Evolutionary conservation across 495 filamentous ascomycete species (phyloP).

Genomic region (Sporormia fimetaria): DNA sequence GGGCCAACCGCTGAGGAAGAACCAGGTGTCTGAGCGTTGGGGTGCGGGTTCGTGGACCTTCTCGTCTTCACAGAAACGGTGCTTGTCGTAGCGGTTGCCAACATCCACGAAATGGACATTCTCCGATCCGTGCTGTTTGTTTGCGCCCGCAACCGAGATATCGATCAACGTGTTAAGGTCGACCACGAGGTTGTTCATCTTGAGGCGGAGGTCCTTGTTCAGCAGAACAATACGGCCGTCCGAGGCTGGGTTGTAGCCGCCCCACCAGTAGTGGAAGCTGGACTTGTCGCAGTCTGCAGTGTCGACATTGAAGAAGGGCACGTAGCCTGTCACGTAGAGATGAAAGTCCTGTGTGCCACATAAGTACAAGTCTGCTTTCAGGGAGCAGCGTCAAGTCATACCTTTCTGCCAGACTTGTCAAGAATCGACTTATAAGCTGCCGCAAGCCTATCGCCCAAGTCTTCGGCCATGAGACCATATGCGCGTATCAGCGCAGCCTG

Average conservation of each 20-base stretch:
- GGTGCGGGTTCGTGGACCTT: not conserved
- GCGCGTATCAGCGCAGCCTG: too few species aligned
- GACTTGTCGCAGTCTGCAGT: constrained; percentile 1
- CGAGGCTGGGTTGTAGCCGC: not conserved
- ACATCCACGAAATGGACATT: not conserved
- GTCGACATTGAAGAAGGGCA: not conserved
- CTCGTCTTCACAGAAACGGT: not conserved
- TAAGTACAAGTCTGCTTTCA: not conserved
- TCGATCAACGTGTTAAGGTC: not conserved
- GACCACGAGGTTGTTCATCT: not conserved
- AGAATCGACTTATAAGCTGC: constrained; percentile 1
- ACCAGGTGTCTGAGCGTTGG: not conserved
- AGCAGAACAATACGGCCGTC: not conserved
- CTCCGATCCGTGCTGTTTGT: not conserved
- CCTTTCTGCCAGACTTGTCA: not conserved
- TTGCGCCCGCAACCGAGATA: not conserved
- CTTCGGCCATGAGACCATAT: too few species aligned
- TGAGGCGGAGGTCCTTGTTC: not conserved
- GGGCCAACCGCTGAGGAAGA: constrained; percentile 1
- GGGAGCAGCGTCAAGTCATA: not conserved
- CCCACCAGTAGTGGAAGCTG: not conserved
- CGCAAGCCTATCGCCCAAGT: not conserved
- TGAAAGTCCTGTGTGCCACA: not conserved
- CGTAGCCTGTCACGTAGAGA: constrained; percentile 5
- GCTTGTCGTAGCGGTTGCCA: not conserved